These are phyloP conservation scores for Plasmodium gaboni DNA, from an alignment of 169 alveolate species.

Conservation along the genomic window DNA sequence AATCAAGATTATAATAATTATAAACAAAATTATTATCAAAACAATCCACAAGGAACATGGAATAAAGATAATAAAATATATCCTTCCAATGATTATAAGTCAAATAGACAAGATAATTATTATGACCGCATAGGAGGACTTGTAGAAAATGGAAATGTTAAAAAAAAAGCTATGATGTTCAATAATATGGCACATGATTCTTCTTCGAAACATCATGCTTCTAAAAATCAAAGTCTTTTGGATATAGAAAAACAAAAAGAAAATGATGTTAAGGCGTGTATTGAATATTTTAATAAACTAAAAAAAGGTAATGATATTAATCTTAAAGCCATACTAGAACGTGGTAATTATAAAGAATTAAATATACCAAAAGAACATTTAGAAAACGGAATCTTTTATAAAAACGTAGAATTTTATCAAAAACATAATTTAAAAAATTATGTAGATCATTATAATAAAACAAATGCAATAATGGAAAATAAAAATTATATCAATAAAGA, in stretches of 20 bases:
- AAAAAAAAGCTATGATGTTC: constrained; percentile 41
- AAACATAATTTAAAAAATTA: constrained; percentile 42
- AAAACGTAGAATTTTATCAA: constrained; percentile 42
- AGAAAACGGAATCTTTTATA: constrained; percentile 40
- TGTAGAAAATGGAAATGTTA: constrained; percentile 60
- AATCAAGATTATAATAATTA: background rate
- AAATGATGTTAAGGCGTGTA: constrained; percentile 49
- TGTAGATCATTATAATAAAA: constrained; percentile 17
- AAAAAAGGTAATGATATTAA: constrained; percentile 17
- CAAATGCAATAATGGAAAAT: background rate
- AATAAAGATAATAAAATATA: constrained; percentile 5
- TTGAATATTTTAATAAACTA: constrained; percentile 48
- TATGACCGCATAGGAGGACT: constrained; percentile 19
- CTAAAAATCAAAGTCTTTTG: constrained; percentile 1
- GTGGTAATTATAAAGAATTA: constrained; percentile 26
- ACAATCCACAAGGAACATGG: background rate
- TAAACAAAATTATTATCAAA: background rate
- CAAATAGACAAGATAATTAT: constrained; percentile 2
- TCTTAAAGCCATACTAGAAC: constrained; percentile 44
- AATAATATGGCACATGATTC: constrained; percentile 24
- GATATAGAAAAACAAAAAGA: constrained; percentile 27
- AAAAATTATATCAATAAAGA: background rate
- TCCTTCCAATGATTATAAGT: background rate
- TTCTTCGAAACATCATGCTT: background rate
- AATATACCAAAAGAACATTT: constrained; percentile 49